Evolutionary conservation across 768 basidiomycete genomes (phyloP), one percentile per base, ranked within the genome.

Genomic region (Pulveroboletus frians): DNA sequence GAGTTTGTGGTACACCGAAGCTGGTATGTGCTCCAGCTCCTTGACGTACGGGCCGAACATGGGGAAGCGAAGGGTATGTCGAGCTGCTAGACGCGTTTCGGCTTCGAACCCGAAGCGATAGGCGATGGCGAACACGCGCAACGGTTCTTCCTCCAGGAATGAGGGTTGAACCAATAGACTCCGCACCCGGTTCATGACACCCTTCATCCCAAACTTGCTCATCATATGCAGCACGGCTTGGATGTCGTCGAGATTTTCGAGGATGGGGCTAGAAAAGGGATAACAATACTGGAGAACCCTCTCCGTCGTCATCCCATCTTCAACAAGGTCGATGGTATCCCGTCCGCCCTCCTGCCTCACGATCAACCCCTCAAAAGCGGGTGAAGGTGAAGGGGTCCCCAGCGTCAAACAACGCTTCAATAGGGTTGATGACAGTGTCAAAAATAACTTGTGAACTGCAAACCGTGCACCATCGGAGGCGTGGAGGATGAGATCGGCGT

Each of bases 391-490:
- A 17, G 67, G 46, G 0, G 63, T 56, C 20, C 62, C 65, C 18
- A 60, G 30, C 5, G 44, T 35, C n/a, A 67, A 53, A 39, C 49
- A 60, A 27, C 67, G 65, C 45, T 67, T 67, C 43, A 78, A 69
- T 15, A 77, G 62, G 2, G 71, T 57, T 11, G 74, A 78, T 4
- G 73, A 71, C 49, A 63, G 71, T 31, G 67, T 65, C 32, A 80
- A 54, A 31, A 74, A 68, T 38, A 72, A 50, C 39, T 68, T 72
- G 57, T 74, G 70, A 31, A 79, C 64, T 30, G 69, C 72, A 55
- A 79, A 79, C 9, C 66, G 54, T 3, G 70, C 66, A 9, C 67
- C 69, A 47, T 79, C 76, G 2, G 64, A 56, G 8, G 74, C 70
- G 32, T 69, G 69, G 31, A 79, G 61, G 39, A 73, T 64, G 47